Percentiles rank a stretch among this genome's conserved stretches.
Conservation (phyloP, 495 filamentous ascomycete species). For the Hypoxylon crocopeplum region DNA sequence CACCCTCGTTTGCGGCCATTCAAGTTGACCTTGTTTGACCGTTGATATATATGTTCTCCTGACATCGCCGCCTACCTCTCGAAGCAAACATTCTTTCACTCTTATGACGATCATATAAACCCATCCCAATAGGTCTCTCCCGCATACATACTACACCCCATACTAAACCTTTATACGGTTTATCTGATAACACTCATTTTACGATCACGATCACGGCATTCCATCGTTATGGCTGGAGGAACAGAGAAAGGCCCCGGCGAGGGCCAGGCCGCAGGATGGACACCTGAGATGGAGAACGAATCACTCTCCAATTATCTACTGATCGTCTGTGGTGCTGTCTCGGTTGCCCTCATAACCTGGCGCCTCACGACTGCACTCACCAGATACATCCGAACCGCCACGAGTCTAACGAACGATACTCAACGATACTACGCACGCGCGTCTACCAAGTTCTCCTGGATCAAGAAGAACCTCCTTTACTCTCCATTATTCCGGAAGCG, state of each 20-base stretch:
- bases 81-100: conserved; percentile 15
- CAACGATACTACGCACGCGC: conserved; percentile 62
- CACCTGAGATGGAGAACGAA: conserved; percentile 48
- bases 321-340: conserved; percentile 52
- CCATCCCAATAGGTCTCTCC: not conserved
- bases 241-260: conserved; percentile 22
- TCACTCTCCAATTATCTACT: conserved; percentile 57
- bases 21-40: conserved; percentile 38
- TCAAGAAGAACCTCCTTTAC: conserved; percentile 85
- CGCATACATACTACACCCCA: not conserved
- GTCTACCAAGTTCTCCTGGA: conserved; percentile 61
- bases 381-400: conserved; percentile 75
- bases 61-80: conserved; percentile 2
- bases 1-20: conserved; percentile 8
- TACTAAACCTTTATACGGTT: conserved; percentile 6
- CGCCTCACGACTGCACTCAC: conserved; percentile 61
- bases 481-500: conserved; percentile 81
- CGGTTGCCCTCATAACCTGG: conserved; percentile 54
- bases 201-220: not conserved
- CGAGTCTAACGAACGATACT: conserved; percentile 70
- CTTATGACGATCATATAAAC: conserved; percentile 3
- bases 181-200: conserved; percentile 11
- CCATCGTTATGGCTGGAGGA: conserved; percentile 24
- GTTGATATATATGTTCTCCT: conserved; percentile 7
- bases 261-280: conserved; percentile 42